phyloP scores from a whole-genome alignment of 1,284 basidiomycete genomes.

The Ganoderma sinense region DNA sequence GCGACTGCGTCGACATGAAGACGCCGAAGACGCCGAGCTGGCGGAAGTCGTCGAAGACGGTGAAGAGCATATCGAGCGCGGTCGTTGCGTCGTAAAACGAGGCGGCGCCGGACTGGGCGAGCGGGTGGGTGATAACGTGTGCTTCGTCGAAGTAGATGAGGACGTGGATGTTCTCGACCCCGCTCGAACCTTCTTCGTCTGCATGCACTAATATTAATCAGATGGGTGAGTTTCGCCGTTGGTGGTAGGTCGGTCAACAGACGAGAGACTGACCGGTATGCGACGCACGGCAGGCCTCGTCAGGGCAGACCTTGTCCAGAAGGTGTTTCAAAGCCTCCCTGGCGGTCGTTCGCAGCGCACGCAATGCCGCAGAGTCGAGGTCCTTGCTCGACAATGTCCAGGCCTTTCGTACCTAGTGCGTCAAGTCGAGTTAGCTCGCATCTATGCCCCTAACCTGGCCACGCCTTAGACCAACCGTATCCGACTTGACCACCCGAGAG shows the following conservation, averaged over 20 bases:
- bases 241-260: background rate
- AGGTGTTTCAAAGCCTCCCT: background rate
- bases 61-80: background rate
- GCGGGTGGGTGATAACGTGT: background rate
- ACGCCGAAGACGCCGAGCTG: background rate
- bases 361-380: background rate
- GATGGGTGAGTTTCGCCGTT: background rate
- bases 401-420: background rate
- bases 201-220: background rate
- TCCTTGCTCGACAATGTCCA: background rate
- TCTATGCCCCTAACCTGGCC: no score
- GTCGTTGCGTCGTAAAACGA: background rate
- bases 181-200: background rate
- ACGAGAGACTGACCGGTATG: background rate
- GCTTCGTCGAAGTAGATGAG: conserved; percentile 1
- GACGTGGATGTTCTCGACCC: background rate
- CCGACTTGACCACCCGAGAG: background rate
- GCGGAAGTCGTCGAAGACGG: background rate
- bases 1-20: background rate
- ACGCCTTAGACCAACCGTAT: background rate
- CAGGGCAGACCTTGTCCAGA: background rate
- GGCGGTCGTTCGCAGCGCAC: background rate
- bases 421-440: background rate
- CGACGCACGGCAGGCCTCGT: background rate
- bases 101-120: background rate